A percentile compares a stretch with the other conserved stretches of the same genome.
phyloP scores from a whole-genome alignment of 106 monocot species.

The Dioscorea alata region DNA sequence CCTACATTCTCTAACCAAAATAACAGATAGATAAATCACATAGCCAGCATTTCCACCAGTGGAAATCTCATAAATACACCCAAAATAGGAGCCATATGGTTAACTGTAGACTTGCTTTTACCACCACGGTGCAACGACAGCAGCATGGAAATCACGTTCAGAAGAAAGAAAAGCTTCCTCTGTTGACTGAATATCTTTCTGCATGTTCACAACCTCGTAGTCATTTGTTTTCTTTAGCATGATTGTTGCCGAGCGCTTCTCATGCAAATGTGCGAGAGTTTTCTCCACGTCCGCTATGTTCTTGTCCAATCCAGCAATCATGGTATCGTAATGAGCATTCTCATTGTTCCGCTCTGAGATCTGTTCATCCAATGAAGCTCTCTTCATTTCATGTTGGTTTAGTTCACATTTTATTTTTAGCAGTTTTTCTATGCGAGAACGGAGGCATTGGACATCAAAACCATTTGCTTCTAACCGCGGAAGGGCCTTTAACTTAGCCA shows the following conservation, averaged over 20 bases:
- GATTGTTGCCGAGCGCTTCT: conserved; percentile 1
- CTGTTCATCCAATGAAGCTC: conserved; percentile 4
- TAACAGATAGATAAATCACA: too few relatives aligned
- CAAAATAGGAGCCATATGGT: too few relatives aligned
- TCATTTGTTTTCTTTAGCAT: conserved; percentile 2
- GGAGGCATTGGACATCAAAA: conserved; percentile 20
- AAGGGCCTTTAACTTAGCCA: conserved; percentile 30
- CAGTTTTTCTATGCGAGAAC: conserved; percentile 20
- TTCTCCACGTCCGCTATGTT: conserved; percentile 18
- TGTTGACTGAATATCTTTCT: conserved; percentile 7
- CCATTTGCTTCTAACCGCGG: conserved; percentile 33
- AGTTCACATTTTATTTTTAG: conserved; percentile 6
- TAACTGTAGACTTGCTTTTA: neutral
- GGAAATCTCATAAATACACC: too few relatives aligned
- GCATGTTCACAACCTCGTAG: conserved; percentile 18
- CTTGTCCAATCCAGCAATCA: conserved; percentile 16
- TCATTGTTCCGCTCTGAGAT: conserved; percentile 14
- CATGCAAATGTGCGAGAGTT: conserved; percentile 4
- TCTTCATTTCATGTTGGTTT: neutral
- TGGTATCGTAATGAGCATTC: neutral
- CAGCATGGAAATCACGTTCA: conserved; percentile 7
- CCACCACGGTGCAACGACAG: neutral
- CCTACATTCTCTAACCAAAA: too few relatives aligned
- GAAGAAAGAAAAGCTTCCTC: conserved; percentile 10
- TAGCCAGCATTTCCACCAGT: too few relatives aligned